A percentile compares a stretch with the other conserved stretches of the same genome.
These are phyloP conservation scores for Amborella trichopoda DNA, from an alignment of 164 flowering plant species.

Conservation along the genomic window DNA sequence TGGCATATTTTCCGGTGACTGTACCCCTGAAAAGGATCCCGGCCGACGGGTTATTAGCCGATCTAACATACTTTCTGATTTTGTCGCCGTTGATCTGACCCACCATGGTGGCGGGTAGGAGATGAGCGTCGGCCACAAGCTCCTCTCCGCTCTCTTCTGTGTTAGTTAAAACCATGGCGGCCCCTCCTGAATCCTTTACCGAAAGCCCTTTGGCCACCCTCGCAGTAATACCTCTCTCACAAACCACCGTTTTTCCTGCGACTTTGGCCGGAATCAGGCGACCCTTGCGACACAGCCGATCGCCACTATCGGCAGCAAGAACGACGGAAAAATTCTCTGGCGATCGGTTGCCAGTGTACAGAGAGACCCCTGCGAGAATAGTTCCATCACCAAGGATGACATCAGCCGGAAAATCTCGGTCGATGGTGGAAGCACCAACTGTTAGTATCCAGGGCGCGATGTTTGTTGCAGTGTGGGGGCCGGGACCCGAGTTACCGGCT, in stretches of 20 bases:
- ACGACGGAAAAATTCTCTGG: slow-evolving; percentile 15
- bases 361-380: slow-evolving; percentile 45
- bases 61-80: slow-evolving; percentile 32
- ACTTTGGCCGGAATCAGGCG: slow-evolving; percentile 32
- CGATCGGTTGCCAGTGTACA: slow-evolving; percentile 61
- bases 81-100: slow-evolving; percentile 46
- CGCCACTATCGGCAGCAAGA: slow-evolving; percentile 22
- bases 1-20: slow-evolving; percentile 39
- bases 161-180: slow-evolving; percentile 73
- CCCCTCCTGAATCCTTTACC: slow-evolving; percentile 71
- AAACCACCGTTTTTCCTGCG: slow-evolving; percentile 66
- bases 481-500: slow-evolving; percentile 89
- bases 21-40: slow-evolving; percentile 64
- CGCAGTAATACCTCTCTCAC: slow-evolving; percentile 73
- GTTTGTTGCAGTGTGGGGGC: slow-evolving; percentile 47
- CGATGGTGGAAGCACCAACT: slow-evolving; percentile 85
- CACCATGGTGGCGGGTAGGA: slow-evolving; percentile 71
- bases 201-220: slow-evolving; percentile 73
- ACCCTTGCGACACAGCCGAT: slow-evolving; percentile 31
- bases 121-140: slow-evolving; percentile 64
- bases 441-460: slow-evolving; percentile 94
- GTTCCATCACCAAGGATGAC: slow-evolving; percentile 69
- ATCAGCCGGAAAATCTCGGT: slow-evolving; percentile 81
- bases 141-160: slow-evolving; percentile 64
- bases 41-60: slow-evolving; percentile 38